phyloP scores from a whole-genome alignment of 371 early-diverging fungal species.

The Actinomucor elegans region DNA sequence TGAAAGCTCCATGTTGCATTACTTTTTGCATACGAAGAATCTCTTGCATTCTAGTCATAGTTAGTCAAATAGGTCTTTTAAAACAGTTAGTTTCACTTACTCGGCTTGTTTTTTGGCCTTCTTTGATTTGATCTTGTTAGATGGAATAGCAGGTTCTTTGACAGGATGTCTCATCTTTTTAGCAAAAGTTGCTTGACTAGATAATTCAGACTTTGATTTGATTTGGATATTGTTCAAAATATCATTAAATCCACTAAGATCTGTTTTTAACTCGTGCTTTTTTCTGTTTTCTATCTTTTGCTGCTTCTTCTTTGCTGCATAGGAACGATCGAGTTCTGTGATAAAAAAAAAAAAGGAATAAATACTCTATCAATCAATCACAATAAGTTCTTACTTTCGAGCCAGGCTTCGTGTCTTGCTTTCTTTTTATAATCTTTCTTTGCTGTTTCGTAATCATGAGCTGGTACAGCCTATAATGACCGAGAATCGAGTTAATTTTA shows the following conservation, averaged over 20 bases:
- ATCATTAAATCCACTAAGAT: constrained; percentile 42
- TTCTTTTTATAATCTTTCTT: constrained; percentile 56
- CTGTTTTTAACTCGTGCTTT: constrained; percentile 28
- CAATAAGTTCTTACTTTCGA: constrained; percentile 59
- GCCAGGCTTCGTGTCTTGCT: constrained; percentile 57
- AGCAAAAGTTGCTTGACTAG: constrained; percentile 18
- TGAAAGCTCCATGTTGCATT: constrained; percentile 66
- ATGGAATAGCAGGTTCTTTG: constrained; percentile 21
- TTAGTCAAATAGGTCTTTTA: neutral
- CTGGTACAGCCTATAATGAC: constrained; percentile 1
- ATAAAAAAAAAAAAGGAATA: neutral
- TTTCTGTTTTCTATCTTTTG: constrained; percentile 42
- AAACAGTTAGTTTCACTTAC: constrained; percentile 33
- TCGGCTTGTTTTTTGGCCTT: constrained; percentile 55
- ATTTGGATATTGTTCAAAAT: constrained; percentile 42
- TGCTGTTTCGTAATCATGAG: constrained; percentile 19
- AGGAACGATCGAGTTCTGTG: constrained; percentile 55
- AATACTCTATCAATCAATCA: too few species aligned
- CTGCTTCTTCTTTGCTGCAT: constrained; percentile 46
- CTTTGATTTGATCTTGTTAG: constrained; percentile 42
- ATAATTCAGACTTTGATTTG: constrained; percentile 20
- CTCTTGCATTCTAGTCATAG: constrained; percentile 52
- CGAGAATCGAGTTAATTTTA: neutral
- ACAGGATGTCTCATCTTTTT: constrained; percentile 7
- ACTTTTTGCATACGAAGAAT: constrained; percentile 73